Evolutionary conservation across 352 stramenopile species (phyloP), one percentile per base, ranked within the genome.

Genomic region (Globisporangium barbulae): DNA sequence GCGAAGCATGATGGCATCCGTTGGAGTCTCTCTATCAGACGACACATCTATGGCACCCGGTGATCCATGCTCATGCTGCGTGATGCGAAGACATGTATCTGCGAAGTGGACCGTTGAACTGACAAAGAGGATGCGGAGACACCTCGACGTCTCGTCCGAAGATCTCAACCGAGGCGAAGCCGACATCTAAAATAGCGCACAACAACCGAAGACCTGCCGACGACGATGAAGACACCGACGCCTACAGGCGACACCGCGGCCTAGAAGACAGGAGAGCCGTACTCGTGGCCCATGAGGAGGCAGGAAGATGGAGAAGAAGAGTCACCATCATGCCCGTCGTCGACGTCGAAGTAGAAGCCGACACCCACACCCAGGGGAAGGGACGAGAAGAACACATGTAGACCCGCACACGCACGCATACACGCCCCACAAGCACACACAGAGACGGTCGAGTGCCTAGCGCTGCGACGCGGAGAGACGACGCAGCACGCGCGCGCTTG

Each of bases 401-500:
- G 25, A 13, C 10, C 42, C 22, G 37, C 31, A 42, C 48, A 21
- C 21, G 30, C 48, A 55, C 59, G 22, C 48, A 28, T 50, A 59
- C 39, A 25, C 37, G 31, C 59, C 35, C 47, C 59, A 59, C 60
- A 57, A n/a, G 39, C 52, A 44, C 60, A 60, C 52, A 60, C 60
- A 54, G 30, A 52, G 13, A 30, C n/a, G 65, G 61, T 69, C 73
- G 79, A 48, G 5, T 21, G 42, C 19, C 79, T 74, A 83, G 74
- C 64, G 63, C 58, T 49, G 50, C 52, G 52, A 45, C 52, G 52
- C 28, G 50, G 30, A 37, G 17, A 57, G 50, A 41, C 50, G 30
- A 39, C 28, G 28, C 50, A 31, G 28, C 50, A 42, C 28, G 7
- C 37, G 31, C n/a, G 52, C 52, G 52, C 52, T 58, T 44, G 52